These are phyloP conservation scores for Sanghuangporus baumii DNA, from an alignment of 1,284 basidiomycete species.

Conservation along the genomic window DNA sequence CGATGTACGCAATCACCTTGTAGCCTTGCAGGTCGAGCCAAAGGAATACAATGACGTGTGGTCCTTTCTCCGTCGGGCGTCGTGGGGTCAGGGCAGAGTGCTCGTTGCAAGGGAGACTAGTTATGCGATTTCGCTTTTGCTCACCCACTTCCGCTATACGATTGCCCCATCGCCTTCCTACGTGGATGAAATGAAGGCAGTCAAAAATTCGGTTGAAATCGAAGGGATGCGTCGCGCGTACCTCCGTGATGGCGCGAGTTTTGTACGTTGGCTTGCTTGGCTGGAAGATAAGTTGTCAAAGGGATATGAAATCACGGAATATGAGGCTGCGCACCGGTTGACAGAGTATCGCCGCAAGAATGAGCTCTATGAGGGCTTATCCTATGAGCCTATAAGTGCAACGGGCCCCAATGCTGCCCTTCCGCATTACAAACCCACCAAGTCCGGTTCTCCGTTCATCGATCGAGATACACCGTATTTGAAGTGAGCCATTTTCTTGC, in stretches of 20 bases:
- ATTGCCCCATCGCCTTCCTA: constrained; percentile 45
- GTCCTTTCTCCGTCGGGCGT: constrained; percentile 65
- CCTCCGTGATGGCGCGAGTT: constrained; percentile 87
- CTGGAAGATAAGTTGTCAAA: constrained; percentile 76
- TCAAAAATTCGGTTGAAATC: constrained; percentile 87
- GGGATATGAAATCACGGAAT: constrained; percentile 84
- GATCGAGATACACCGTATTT: constrained; percentile 80
- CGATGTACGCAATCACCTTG: constrained; percentile 53
- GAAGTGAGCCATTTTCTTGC: constrained; percentile 51
- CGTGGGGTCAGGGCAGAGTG: constrained; percentile 76
- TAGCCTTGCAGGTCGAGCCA: constrained; percentile 51
- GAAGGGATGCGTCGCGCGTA: constrained; percentile 83
- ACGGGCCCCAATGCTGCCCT: constrained; percentile 89
- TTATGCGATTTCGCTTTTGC: constrained; percentile 75
- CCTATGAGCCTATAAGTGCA: constrained; percentile 93
- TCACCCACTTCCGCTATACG: constrained; percentile 73
- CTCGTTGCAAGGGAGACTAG: constrained; percentile 67
- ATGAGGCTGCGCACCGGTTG: constrained; percentile 82
- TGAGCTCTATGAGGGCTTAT: constrained; percentile 81
- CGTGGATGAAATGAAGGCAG: constrained; percentile 76
- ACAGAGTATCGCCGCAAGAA: constrained; percentile 74
- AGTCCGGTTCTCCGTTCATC: constrained; percentile 67
- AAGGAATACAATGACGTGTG: constrained; percentile 78
- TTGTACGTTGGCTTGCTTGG: constrained; percentile 89
- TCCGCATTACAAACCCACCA: constrained; percentile 87